A percentile compares a stretch with the other conserved stretches of the same genome.
phyloP scores from a whole-genome alignment of 306 rosid species.

The Nissolia schottii region DNA sequence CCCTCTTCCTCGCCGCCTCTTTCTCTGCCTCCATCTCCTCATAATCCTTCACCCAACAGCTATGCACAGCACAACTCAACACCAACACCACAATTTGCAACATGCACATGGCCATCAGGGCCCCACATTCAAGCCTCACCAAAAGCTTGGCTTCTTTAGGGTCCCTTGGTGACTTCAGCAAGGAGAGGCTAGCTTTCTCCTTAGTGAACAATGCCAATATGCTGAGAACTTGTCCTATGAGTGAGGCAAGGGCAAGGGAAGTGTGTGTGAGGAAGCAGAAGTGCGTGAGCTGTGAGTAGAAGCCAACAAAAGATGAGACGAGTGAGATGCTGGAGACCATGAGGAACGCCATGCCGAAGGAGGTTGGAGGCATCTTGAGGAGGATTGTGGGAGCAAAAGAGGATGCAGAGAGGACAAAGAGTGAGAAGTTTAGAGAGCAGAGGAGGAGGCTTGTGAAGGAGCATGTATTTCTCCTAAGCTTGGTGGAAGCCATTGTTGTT shows the following conservation, averaged over 20 bases:
- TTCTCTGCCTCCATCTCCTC: conserved; percentile 59
- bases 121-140: conserved; percentile 75
- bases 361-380: conserved; percentile 74
- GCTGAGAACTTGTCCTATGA: conserved; percentile 47
- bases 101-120: conserved; percentile 64
- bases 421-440: conserved; percentile 46
- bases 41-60: conserved; percentile 70
- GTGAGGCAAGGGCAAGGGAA: conserved; percentile 46
- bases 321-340: conserved; percentile 61
- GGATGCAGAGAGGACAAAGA: conserved; percentile 57
- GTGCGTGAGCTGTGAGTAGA: conserved; percentile 67
- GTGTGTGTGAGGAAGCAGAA: conserved; percentile 64
- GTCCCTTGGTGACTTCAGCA: conserved; percentile 52
- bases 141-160: conserved; percentile 58
- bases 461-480: conserved; percentile 47
- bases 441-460: conserved; percentile 66
- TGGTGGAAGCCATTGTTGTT: conserved; percentile 48
- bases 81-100: conserved; percentile 54
- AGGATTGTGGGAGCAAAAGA: conserved; percentile 65
- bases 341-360: conserved; percentile 63
- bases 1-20: conserved; percentile 56
- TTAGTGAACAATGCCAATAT: conserved; percentile 55
- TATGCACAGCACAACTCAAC: conserved; percentile 64
- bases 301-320: conserved; percentile 61
- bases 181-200: conserved; percentile 50